Base-by-base conservation (phyloP, 495 filamentous ascomycete species). In the Penicillium paradoxum region DNA sequence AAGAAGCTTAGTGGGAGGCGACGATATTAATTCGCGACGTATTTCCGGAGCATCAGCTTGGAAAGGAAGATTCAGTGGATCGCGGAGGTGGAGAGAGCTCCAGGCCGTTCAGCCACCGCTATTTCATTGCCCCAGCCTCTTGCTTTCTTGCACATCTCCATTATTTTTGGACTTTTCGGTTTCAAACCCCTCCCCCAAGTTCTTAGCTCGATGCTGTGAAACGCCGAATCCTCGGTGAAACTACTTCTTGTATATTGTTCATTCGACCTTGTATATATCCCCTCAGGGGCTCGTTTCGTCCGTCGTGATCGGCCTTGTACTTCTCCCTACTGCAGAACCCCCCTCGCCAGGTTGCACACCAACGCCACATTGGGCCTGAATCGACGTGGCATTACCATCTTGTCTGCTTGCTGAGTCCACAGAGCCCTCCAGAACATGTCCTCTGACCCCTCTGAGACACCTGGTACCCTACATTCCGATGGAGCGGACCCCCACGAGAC, bases 311-410 rank as follows among this genome's bases (percentile, higher is more conserved):
- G 27, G 22, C 24, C 24, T 44, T 29, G 21, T 45, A 48, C 42
- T 37, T 51, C 43, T 48, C 50, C 53, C 46, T 39, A 48, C 45
- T 47, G 45, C 39, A 53, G 37, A 52, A 21, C 42, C 46, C 44
- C 21, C 37, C 42, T 54, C 25, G 17, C 45, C 11, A 58, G 44
- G 57, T 60, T 53, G 50, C 48, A 65, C 56, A 53, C 52, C 52
- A 49, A 41, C 57, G 58, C 54, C 63, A 65, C 65, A 58, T 53
- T 55, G 55, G 57, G 52, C 55, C 52, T 48, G 36, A 51, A 63
- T 63, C 57, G 63, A 69, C 68, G 65, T 68, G 68, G 65, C 69
- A 70, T 71, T 74, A 54, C 59, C 62, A 60, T 45, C 39, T 37
- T 7, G 40, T 25, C 54, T 39, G 44, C 10, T 15, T 38, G 27